Conservation (phyloP, 2,329 filamentous ascomycete species). For the Botryotinia globosa region DNA sequence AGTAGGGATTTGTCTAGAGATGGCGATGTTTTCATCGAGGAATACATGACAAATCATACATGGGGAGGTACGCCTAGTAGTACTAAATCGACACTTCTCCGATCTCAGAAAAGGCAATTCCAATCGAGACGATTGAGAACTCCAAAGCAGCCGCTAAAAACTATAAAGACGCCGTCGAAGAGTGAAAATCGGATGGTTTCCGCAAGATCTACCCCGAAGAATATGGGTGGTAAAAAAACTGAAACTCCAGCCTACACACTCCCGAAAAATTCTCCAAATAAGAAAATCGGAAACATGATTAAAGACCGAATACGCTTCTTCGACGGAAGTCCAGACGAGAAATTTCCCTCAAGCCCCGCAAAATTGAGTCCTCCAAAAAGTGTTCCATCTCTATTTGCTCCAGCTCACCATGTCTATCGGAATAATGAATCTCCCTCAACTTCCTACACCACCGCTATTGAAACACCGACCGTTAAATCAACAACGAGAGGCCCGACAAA, state of each 20-base stretch:
- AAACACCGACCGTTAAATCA: neutral
- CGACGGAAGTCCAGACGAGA: constrained; percentile 29
- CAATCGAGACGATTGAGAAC: neutral
- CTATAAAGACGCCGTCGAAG: neutral
- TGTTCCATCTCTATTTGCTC: neutral
- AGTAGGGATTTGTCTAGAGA: constrained; percentile 13
- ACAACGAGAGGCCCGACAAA: neutral
- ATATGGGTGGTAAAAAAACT: neutral
- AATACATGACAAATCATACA: neutral
- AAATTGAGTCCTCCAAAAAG: neutral
- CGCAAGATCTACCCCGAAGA: neutral
- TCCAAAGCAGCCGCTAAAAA: neutral
- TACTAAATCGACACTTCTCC: neutral
- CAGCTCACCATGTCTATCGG: neutral
- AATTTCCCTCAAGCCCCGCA: neutral
- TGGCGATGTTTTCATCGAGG: constrained; percentile 13
- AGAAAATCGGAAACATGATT: constrained; percentile 24
- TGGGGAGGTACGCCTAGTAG: constrained; percentile 2
- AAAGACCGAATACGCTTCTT: constrained; percentile 33
- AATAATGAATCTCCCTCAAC: neutral
- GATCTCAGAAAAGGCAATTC: constrained; percentile 6
- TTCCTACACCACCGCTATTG: neutral
- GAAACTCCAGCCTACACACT: neutral
- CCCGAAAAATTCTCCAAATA: constrained; percentile 11
- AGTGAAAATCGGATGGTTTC: neutral